These are phyloP conservation scores for Geosmithia flava DNA, from an alignment of 2,329 filamentous ascomycete species.

Conservation along the genomic window DNA sequence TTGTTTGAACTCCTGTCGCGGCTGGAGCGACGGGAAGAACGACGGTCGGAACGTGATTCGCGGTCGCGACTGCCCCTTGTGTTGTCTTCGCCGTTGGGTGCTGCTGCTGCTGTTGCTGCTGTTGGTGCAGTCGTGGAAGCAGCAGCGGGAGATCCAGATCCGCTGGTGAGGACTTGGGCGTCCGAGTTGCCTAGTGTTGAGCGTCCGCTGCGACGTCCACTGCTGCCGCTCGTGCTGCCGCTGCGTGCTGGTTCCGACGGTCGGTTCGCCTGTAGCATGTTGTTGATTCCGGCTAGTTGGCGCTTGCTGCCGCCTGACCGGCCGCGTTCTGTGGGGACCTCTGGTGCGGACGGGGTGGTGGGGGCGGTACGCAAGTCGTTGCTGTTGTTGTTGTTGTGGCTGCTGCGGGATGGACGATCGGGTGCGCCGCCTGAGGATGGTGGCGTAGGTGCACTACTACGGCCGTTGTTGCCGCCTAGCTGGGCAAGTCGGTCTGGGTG, in stretches of 20 bases:
- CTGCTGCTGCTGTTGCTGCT: slow-evolving; percentile 9
- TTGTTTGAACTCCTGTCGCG: slow-evolving; percentile 18
- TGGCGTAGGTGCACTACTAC: not conserved
- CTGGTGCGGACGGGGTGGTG: not conserved
- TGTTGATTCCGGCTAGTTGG: slow-evolving; percentile 49
- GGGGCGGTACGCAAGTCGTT: not conserved
- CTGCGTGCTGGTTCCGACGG: slow-evolving; percentile 18
- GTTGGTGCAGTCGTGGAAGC: slow-evolving; percentile 15
- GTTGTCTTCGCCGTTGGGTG: slow-evolving; percentile 21
- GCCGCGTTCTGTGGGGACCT: slow-evolving; percentile 17
- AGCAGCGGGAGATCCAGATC: slow-evolving; percentile 33
- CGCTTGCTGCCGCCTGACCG: slow-evolving; percentile 29
- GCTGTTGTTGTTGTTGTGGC: too few relatives aligned
- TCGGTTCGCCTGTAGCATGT: slow-evolving; percentile 34
- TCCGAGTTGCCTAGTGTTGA: slow-evolving; percentile 37
- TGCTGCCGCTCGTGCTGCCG: not conserved
- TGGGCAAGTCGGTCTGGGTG: slow-evolving; percentile 39
- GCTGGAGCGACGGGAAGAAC: slow-evolving; percentile 34
- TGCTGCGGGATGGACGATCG: not conserved
- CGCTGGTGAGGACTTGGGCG: slow-evolving; percentile 42
- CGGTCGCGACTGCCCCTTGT: slow-evolving; percentile 31
- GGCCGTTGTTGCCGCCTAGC: slow-evolving; percentile 22
- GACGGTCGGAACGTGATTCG: slow-evolving; percentile 25
- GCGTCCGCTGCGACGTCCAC: slow-evolving; percentile 18
- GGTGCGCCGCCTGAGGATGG: not conserved